Evolutionary conservation across 2,329 filamentous ascomycete species (phyloP), one percentile per base, ranked within the genome.

Genomic region (Gremmenia infestans): DNA sequence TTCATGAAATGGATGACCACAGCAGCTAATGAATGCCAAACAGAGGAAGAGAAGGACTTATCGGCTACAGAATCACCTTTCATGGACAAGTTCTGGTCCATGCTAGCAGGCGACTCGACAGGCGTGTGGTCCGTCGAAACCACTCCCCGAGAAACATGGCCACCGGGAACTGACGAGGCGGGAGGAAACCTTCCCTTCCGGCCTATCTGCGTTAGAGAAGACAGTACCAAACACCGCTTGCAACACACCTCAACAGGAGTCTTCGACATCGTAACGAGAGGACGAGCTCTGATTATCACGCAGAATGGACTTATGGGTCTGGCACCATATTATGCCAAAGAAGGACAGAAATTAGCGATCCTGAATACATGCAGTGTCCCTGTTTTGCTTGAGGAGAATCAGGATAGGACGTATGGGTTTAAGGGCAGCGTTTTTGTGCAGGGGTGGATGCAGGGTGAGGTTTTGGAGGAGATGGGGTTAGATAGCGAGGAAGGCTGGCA

Each of bases 371-470:
- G 56, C 22, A 58, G 49, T 39, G 46, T 36, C 5, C 56, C 56
- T 2, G 49, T 53, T 3, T 5, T 58, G 1, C 40, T 58, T 35
- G 48, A 53, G 36, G 52, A 48, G 25, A 53, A 55, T 47, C 35
- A 36, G 5, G 53, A 55, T 40, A 46, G 50, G 17, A 50, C 23
- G 15, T 48, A 54, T 28, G 35, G 22, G 6, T 55, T 55, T 47
- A 50, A 36, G 14, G 52, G 56, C 19, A 55, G 46, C 48, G 37
- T 23, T 23, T 58, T 58, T 39, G 46, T 58, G 32, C 56, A 55
- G 15, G 53, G 52, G 5, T 55, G 56, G 56, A 58, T 58, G 56
- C 50, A 54, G 32, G 56, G 56, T 2, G 52, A 52, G 45, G 48
- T 55, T 48, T 36, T 58, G 28, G 28, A 19, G 2, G 23, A 23